Evolutionary conservation across 805 yeast species (phyloP).

Genomic region (Schizosaccharomyces osmophilus): DNA sequence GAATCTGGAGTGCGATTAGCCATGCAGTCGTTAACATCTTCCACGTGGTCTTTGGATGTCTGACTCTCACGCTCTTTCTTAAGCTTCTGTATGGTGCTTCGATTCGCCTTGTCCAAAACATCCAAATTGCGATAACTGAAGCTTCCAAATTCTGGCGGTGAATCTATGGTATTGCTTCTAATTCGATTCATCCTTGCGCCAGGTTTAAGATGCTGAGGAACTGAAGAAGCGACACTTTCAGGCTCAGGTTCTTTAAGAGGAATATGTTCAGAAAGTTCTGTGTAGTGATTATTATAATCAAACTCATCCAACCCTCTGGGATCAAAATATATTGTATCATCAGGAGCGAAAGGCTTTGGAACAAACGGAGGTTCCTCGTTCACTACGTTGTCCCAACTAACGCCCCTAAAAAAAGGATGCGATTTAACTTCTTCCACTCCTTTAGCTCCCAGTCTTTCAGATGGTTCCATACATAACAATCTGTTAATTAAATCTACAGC

Average conservation of each 20-base stretch:
- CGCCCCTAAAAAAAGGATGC: background rate
- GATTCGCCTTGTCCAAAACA: slow-evolving; percentile 78
- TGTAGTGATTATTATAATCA: background rate
- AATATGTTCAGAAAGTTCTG: too few relatives aligned
- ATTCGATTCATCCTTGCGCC: background rate
- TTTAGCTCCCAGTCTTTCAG: background rate
- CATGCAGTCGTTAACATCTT: background rate
- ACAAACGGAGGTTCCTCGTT: background rate
- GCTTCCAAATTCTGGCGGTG: slow-evolving; percentile 47
- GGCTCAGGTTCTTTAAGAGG: background rate
- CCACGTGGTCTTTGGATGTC: background rate
- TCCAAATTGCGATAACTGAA: slow-evolving; percentile 74
- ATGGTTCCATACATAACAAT: slow-evolving; percentile 42
- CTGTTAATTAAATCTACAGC: slow-evolving; percentile 53
- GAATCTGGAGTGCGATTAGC: background rate
- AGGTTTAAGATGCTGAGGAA: background rate
- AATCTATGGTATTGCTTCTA: background rate
- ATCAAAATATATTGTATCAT: background rate
- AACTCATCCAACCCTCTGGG: slow-evolving; percentile 34
- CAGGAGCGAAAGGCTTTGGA: background rate
- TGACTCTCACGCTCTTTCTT: slow-evolving; percentile 15
- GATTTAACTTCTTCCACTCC: background rate
- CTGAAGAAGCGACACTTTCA: background rate
- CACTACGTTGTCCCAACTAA: background rate
- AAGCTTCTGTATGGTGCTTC: slow-evolving; percentile 69